phyloP scores from a whole-genome alignment of 768 basidiomycete genomes.

The Trametes maxima region DNA sequence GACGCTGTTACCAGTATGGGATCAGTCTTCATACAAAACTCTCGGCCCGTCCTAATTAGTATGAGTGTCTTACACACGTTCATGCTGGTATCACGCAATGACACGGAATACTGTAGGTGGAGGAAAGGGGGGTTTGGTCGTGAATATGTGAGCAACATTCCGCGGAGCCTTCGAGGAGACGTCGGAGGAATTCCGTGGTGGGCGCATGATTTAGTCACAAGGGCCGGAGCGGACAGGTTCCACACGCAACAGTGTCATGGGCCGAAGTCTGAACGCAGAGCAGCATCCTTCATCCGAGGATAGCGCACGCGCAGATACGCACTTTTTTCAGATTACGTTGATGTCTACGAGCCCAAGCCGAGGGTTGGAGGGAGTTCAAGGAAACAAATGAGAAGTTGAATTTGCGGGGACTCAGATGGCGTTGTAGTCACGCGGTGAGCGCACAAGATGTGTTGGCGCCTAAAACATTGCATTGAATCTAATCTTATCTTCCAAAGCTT shows the following conservation, averaged over 20 bases:
- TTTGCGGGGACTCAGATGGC: too few relatives aligned
- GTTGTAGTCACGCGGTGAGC: background rate
- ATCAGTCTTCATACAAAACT: too few relatives aligned
- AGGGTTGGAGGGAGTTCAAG: too few relatives aligned
- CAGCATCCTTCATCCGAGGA: too few relatives aligned
- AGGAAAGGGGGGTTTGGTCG: background rate
- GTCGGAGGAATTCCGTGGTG: slow-evolving; percentile 4
- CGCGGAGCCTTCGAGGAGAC: background rate
- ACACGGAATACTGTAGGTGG: background rate
- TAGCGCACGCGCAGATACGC: background rate
- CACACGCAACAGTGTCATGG: slow-evolving; percentile 1
- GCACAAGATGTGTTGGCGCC: background rate
- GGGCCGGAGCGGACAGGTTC: background rate
- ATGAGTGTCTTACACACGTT: too few relatives aligned
- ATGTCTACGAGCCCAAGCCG: too few relatives aligned
- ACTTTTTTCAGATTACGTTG: too few relatives aligned
- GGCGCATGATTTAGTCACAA: slow-evolving; percentile 14
- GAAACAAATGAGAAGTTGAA: too few relatives aligned
- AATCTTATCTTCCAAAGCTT: background rate
- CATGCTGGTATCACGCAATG: too few relatives aligned
- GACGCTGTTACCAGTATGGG: too few relatives aligned
- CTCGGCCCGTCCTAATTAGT: too few relatives aligned
- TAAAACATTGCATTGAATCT: background rate
- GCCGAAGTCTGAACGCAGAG: background rate
- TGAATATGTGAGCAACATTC: background rate